Percentiles rank a stretch among this genome's conserved stretches.
phyloP scores from a whole-genome alignment of 257 asterid genomes.

The Solanum chiquidenum region DNA sequence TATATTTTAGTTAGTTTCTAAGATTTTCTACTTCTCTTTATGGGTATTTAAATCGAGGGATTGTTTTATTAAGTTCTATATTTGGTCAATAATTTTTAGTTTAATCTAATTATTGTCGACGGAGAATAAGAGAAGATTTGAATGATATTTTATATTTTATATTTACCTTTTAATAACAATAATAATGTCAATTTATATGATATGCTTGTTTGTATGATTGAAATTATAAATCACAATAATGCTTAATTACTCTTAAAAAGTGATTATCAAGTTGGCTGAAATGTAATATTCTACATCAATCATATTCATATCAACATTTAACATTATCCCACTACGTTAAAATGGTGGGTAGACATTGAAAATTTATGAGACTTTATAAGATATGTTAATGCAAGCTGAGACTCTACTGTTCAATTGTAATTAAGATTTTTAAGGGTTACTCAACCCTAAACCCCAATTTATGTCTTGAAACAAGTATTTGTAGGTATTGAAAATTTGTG shows the following conservation, averaged over 20 bases:
- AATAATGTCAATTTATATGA: background rate
- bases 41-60: no score
- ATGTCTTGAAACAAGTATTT: no score
- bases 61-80: no score
- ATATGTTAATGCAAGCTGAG: background rate
- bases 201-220: background rate
- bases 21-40: background rate
- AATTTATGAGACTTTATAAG: background rate
- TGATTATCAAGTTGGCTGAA: background rate
- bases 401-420: background rate
- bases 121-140: background rate
- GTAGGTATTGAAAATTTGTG: no score
- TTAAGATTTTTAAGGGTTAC: accelerated
- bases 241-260: background rate
- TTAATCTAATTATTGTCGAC: background rate
- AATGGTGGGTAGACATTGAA: no score
- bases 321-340: no score
- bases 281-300: background rate
- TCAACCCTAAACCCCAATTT: no score
- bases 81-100: background rate
- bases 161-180: background rate
- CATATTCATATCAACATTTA: no score
- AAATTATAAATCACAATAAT: background rate
- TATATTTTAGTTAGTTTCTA: background rate
- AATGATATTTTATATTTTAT: background rate